These are phyloP conservation scores for Salix purpurea DNA, from an alignment of 345 rosid genomes.

Conservation along the genomic window DNA sequence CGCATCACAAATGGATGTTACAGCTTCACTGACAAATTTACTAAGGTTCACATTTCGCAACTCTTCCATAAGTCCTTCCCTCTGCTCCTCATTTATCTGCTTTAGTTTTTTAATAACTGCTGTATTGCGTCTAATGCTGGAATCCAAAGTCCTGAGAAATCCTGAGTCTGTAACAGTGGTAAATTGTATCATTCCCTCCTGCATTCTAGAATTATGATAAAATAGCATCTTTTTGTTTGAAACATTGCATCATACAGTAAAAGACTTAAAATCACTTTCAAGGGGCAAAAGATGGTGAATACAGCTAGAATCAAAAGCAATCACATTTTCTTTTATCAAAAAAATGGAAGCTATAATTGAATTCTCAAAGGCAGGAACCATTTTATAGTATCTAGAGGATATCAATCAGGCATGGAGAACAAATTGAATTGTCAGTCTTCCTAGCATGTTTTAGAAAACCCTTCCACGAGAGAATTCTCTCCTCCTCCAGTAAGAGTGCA, in stretches of 20 bases:
- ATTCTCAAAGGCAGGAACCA: not conserved
- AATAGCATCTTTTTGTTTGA: not conserved
- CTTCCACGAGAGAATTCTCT: not conserved
- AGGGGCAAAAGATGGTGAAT: not conserved
- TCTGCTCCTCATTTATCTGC: conserved; percentile 90
- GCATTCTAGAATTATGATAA: not conserved
- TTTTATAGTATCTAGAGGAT: not conserved
- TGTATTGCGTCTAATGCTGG: conserved; percentile 91
- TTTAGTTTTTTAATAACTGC: conserved; percentile 89
- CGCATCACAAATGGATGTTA: conserved; percentile 90
- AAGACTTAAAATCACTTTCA: not conserved
- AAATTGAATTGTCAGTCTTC: not conserved
- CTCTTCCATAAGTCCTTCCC: conserved; percentile 89
- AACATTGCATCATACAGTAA: not conserved
- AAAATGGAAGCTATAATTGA: not conserved
- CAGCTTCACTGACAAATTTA: conserved; percentile 96
- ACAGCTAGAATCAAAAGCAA: not conserved
- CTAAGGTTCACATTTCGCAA: conserved; percentile 73
- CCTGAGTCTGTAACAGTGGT: conserved; percentile 50
- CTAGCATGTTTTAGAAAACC: not conserved
- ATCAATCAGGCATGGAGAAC: not conserved
- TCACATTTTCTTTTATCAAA: not conserved
- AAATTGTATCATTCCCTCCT: conserved; percentile 27
- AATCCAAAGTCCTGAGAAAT: conserved; percentile 86
- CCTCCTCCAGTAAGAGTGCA: not conserved